phyloP scores from a whole-genome alignment of 805 yeast genomes.

The Ogataea neopini region DNA sequence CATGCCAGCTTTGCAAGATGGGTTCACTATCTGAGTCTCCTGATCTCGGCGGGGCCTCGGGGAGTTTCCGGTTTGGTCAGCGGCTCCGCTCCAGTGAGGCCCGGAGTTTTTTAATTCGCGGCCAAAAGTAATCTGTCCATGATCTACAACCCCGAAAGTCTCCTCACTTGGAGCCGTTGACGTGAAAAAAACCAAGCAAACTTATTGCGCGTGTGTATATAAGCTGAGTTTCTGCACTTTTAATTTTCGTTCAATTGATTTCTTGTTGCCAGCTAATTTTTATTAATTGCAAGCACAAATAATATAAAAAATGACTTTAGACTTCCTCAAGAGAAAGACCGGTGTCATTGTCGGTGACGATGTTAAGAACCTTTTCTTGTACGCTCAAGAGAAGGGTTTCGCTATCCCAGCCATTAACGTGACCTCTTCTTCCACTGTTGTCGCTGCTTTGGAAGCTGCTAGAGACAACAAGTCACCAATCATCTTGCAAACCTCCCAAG shows the following conservation, averaged over 20 bases:
- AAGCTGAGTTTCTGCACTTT: background rate
- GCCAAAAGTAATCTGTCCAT: slow-evolving; percentile 2
- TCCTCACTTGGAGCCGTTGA: slow-evolving; percentile 11
- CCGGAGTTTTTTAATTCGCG: slow-evolving; percentile 23
- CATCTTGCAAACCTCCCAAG: slow-evolving; percentile 95
- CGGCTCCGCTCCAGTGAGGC: slow-evolving; percentile 23
- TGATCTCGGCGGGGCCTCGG: background rate
- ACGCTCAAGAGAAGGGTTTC: slow-evolving; percentile 89
- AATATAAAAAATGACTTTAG: slow-evolving; percentile 39
- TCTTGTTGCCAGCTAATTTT: background rate
- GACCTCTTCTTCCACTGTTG: slow-evolving; percentile 94
- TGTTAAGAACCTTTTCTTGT: slow-evolving; percentile 80
- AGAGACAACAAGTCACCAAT: slow-evolving; percentile 94
- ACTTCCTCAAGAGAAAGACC: slow-evolving; percentile 82
- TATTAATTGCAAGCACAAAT: slow-evolving; percentile 5
- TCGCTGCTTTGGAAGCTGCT: slow-evolving; percentile 97
- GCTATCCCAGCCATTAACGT: slow-evolving; percentile 99
- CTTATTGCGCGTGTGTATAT: background rate
- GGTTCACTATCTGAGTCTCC: too few relatives aligned
- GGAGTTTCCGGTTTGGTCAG: slow-evolving; percentile 3
- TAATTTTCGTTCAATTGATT: background rate
- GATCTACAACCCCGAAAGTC: slow-evolving; percentile 9
- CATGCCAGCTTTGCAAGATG: too few relatives aligned
- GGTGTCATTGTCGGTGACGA: slow-evolving; percentile 99
- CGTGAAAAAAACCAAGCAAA: slow-evolving; percentile 6